Base-by-base conservation (phyloP, 768 basidiomycete species). In the Mycena rebaudengoi region DNA sequence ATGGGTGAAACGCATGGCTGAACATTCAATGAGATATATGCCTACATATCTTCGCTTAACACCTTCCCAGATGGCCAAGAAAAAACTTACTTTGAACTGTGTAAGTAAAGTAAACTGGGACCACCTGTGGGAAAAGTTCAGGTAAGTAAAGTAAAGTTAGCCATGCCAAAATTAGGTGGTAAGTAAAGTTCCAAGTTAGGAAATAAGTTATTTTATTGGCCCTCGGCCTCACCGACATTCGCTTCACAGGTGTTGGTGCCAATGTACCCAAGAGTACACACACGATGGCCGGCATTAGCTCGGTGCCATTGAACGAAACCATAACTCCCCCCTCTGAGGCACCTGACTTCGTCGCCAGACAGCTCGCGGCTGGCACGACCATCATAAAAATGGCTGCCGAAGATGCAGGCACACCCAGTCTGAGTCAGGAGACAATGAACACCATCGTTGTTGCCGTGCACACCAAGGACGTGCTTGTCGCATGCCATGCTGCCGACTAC, bases 381-480 rank as follows among this genome's bases (percentile, higher is more conserved):
- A 40, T 50, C 58, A 59, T 59, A 46, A 59, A 59, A 29, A 29
- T 59, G n/a, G n/a, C n/a, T n/a, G n/a, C n/a, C n/a, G n/a, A n/a
- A n/a, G n/a, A n/a, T n/a, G n/a, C n/a, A n/a, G n/a, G n/a, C n/a
- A n/a, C n/a, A n/a, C n/a, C n/a, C n/a, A n/a, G n/a, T n/a, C n/a
- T n/a, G n/a, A n/a, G n/a, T n/a, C 59, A 60, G 50, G 41, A 26
- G 23, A 60, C 43, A 7, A 52, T 60, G 59, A 39, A 60, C 23
- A 50, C 50, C 13, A 30, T 60, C 18, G 59, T 60, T 28, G 20
- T 7, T 23, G 5, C 50, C 12, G 59, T 50, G 2, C 59, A 60
- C 18, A 50, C 50, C 32, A 26, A 37, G 0, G 5, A 30, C 5
- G 12, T 60, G 4, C 50, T 32, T n/a, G 59, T 46, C 18, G 50